Conservation (phyloP, 2,329 filamentous ascomycete species). For the Scedosporium apiospermum region DNA sequence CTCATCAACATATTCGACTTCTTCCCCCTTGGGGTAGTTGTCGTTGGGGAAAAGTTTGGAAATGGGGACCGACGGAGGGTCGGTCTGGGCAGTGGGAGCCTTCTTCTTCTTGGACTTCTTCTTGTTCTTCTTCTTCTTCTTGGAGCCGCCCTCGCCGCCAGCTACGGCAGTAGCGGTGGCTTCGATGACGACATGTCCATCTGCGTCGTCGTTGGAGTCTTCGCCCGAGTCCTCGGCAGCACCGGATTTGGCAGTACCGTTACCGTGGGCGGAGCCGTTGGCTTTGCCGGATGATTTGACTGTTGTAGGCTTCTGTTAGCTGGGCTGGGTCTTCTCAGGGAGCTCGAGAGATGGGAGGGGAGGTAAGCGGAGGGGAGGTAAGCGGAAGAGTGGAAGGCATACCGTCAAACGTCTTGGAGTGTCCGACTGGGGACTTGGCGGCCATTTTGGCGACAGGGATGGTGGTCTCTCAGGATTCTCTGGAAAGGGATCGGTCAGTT, state of each 20-base stretch:
- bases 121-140: slow-evolving; percentile 56
- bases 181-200: slow-evolving; percentile 19
- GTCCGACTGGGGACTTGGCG: no score
- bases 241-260: neutral
- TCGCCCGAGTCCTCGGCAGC: slow-evolving; percentile 32
- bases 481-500: no score
- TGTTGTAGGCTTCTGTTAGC: no score
- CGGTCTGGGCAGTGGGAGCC: slow-evolving; percentile 57
- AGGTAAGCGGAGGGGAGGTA: no score
- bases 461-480: no score
- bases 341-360: no score
- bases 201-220: slow-evolving; percentile 45
- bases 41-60: slow-evolving; percentile 65
- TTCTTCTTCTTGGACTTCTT: slow-evolving; percentile 76
- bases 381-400: no score
- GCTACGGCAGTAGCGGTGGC: slow-evolving; percentile 18
- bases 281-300: neutral
- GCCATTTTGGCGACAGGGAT: no score
- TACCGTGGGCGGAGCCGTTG: neutral
- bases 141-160: slow-evolving; percentile 20
- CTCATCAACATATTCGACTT: slow-evolving; percentile 67
- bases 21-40: slow-evolving; percentile 66
- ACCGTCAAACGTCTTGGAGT: no score
- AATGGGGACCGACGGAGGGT: slow-evolving; percentile 62
- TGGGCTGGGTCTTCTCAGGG: no score